A percentile compares a stretch with the other conserved stretches of the same genome.
These are phyloP conservation scores for Corynespora cassiicola DNA, from an alignment of 2,329 filamentous ascomycete species.

Conservation along the genomic window DNA sequence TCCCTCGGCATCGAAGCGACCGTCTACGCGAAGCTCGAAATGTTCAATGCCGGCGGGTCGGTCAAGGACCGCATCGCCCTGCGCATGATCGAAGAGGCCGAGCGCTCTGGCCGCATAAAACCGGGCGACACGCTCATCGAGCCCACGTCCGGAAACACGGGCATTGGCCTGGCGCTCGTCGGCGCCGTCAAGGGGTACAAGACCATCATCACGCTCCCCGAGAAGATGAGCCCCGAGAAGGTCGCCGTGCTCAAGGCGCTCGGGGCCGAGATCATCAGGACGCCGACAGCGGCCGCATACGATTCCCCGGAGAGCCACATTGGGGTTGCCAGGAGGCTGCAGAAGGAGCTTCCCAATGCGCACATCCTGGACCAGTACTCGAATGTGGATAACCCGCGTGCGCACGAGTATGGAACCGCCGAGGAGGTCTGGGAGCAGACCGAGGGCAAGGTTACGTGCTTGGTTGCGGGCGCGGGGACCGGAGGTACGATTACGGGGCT, in stretches of 20 bases:
- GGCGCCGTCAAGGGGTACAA: conserved; percentile 97
- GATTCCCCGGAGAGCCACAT: conserved; percentile 97
- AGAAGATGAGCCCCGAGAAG: conserved; percentile 99
- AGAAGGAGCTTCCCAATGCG: conserved; percentile 95
- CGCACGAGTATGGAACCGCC: conserved; percentile 92
- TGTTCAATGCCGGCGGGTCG: conserved; percentile 92
- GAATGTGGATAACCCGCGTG: conserved; percentile 88
- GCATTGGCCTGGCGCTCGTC: conserved; percentile 92
- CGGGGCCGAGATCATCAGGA: conserved; percentile 96
- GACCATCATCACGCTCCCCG: conserved; percentile 96
- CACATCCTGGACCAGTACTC: conserved; percentile 97
- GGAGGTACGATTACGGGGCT: conserved; percentile 95
- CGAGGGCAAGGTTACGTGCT: conserved; percentile 77
- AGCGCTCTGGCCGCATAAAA: conserved; percentile 90
- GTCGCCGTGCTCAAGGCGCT: conserved; percentile 92
- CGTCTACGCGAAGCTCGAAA: conserved; percentile 89
- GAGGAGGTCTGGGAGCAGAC: conserved; percentile 97
- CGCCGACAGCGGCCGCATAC: conserved; percentile 92
- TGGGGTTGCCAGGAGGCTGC: conserved; percentile 84
- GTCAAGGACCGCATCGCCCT: conserved; percentile 95
- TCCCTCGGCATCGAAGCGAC: conserved; percentile 87
- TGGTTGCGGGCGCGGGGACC: conserved; percentile 92
- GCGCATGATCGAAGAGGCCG: conserved; percentile 96
- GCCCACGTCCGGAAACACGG: conserved; percentile 97
- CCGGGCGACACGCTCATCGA: conserved; percentile 97